phyloP scores from a whole-genome alignment of 2,329 filamentous ascomycete species.

The Hirsutella thompsonii region DNA sequence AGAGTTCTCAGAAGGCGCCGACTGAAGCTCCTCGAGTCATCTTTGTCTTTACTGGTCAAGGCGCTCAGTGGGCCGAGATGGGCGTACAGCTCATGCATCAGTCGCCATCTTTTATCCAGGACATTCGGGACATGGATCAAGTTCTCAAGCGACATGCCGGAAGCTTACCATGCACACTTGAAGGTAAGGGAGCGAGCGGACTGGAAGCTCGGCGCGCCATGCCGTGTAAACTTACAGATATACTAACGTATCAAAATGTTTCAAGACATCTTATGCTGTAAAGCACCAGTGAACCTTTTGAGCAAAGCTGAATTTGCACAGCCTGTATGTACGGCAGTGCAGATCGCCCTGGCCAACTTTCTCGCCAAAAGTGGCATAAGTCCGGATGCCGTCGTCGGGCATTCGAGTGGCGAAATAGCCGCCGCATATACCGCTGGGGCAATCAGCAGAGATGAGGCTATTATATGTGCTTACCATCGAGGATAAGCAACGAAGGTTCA shows the following conservation, averaged over 20 bases:
- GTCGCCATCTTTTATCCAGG: slow-evolving; percentile 2
- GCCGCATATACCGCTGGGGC: neutral
- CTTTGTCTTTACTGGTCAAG: slow-evolving; percentile 21
- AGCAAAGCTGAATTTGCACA: neutral
- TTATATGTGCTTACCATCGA: neutral
- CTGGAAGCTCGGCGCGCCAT: too few relatives aligned
- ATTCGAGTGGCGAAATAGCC: neutral
- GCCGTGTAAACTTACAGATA: neutral
- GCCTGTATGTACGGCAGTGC: neutral
- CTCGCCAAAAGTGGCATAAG: neutral
- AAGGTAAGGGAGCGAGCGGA: too few relatives aligned
- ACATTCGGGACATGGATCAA: slow-evolving; percentile 5
- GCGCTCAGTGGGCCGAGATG: slow-evolving; percentile 14
- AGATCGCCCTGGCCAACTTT: neutral
- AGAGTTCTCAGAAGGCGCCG: slow-evolving; percentile 7
- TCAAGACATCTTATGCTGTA: slow-evolving; percentile 8
- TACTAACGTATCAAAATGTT: too few relatives aligned
- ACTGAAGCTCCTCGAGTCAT: too few relatives aligned
- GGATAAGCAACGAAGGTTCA: neutral
- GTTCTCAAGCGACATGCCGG: slow-evolving; percentile 1
- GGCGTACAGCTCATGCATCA: slow-evolving; percentile 7
- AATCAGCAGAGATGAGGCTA: neutral
- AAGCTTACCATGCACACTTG: slow-evolving; percentile 3
- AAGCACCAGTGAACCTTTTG: slow-evolving; percentile 21
- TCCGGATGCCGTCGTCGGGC: neutral